phyloP scores from a whole-genome alignment of 306 rosid genomes.

The Glycyrrhiza uralensis region DNA sequence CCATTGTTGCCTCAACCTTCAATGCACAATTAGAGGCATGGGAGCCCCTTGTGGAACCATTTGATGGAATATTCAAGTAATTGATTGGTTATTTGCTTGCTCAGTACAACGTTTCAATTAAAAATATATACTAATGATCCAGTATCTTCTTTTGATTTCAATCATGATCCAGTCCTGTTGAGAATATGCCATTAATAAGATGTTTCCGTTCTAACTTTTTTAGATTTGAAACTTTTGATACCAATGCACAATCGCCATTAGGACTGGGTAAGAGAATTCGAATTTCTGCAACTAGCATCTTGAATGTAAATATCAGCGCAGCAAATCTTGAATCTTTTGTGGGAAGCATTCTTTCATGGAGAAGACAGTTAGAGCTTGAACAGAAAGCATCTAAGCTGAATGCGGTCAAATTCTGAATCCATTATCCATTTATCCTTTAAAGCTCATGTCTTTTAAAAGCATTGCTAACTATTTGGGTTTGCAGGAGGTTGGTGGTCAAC shows the following conservation, averaged over 20 bases:
- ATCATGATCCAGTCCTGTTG: slow-evolving; percentile 5
- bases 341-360: slow-evolving; percentile 85
- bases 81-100: background rate
- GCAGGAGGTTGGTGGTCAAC: slow-evolving; percentile 63
- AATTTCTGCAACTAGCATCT: slow-evolving; percentile 78
- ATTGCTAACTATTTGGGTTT: slow-evolving; percentile 28
- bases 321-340: slow-evolving; percentile 74
- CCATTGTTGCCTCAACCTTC: slow-evolving; percentile 95
- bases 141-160: slow-evolving; percentile 6
- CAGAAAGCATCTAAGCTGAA: slow-evolving; percentile 64
- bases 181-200: background rate
- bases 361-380: slow-evolving; percentile 85
- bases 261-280: slow-evolving; percentile 82
- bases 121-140: background rate
- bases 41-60: slow-evolving; percentile 98
- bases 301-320: slow-evolving; percentile 88
- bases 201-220: slow-evolving; percentile 31
- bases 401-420: slow-evolving; percentile 45
- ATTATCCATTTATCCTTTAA: slow-evolving; percentile 21
- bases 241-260: slow-evolving; percentile 49
- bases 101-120: background rate
- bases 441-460: slow-evolving; percentile 9
- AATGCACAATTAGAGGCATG: slow-evolving; percentile 94
- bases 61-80: slow-evolving; percentile 98
- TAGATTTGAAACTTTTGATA: slow-evolving; percentile 89